Base-by-base conservation (phyloP, 2,329 filamentous ascomycete species). In the Clarireedia hainanense region DNA sequence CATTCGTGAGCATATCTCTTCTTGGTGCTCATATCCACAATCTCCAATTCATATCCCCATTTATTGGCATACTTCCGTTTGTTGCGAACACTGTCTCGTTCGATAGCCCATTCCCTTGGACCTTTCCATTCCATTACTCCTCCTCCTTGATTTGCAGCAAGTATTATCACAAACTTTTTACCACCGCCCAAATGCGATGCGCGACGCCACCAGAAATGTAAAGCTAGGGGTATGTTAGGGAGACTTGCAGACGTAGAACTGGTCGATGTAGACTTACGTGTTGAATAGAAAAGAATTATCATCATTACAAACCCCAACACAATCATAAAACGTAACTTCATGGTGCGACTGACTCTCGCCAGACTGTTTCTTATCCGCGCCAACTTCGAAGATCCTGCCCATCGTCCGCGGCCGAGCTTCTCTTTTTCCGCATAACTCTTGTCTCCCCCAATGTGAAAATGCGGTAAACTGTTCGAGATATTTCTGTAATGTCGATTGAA, bases 71-170 rank as follows among this genome's bases (percentile, higher is more conserved):
- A 99, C 67, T 86, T 88, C 69, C 87, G 86, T 77, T 99, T 99
- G 74, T 99, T 99, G 70, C 86, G 85, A 54, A 97, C 83, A 68
- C 92, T 97, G 75, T 97, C 91, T 70, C 94, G 81, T 74, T 99
- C 94, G 66, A 97, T 95, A 0, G 94, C 94, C 94, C 94, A 99
- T 74, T 99, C 94, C 59, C 91, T 83, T 20, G 92, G 88, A 0
- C 92, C 92, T 72, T 99, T 99, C 92, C 91, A 96, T 68, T 96
- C 92, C 91, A 97, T 97, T 6, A 99, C 94, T 65, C 94, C 94
- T 58, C 94, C 94, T 49, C 94, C 94, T 61, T 95, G 81, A 68
- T 99, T 99, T 55, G 94, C 91, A 24, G 88, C 91, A 20, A 97
- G 77, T 60, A 99, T 91, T 54, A 99, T 87, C 61, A 99, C 94